Evolutionary conservation across 345 rosid species (phyloP).

Genomic region (Acer saccharum): DNA sequence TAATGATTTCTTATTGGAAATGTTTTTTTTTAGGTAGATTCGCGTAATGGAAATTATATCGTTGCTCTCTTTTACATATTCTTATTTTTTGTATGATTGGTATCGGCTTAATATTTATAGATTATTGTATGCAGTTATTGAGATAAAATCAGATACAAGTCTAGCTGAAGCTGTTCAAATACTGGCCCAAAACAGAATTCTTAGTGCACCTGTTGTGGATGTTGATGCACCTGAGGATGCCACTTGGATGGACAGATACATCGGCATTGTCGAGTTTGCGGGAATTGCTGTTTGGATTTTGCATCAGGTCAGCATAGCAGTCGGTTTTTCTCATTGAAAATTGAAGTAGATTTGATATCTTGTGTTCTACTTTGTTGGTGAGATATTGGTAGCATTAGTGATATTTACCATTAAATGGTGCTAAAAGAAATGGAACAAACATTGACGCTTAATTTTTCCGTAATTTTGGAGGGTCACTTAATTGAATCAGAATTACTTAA

Average conservation of each 20-base stretch:
- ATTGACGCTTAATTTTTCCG: neutral
- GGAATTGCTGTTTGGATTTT: constrained; percentile 97
- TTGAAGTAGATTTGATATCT: too few species aligned
- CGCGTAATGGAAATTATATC: neutral
- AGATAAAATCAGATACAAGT: constrained; percentile 80
- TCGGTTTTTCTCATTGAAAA: neutral
- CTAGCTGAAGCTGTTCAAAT: constrained; percentile 85
- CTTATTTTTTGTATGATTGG: neutral
- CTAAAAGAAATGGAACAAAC: neutral
- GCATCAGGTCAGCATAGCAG: constrained; percentile 64
- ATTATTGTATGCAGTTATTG: constrained; percentile 52
- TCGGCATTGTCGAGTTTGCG: constrained; percentile 92
- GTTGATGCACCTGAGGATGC: constrained; percentile 86
- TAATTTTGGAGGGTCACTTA: neutral
- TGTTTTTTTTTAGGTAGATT: neutral
- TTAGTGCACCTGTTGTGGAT: constrained; percentile 87
- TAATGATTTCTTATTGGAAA: too few species aligned
- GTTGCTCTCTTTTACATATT: neutral
- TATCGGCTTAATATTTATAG: neutral
- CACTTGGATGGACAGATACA: constrained; percentile 89
- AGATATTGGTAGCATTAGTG: neutral
- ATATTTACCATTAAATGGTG: neutral
- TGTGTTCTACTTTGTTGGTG: neutral
- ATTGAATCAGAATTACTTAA: too few species aligned
- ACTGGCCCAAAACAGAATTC: constrained; percentile 63